Evolutionary conservation across 164 flowering plant species (phyloP).

Genomic region (Sextonia rubra): DNA sequence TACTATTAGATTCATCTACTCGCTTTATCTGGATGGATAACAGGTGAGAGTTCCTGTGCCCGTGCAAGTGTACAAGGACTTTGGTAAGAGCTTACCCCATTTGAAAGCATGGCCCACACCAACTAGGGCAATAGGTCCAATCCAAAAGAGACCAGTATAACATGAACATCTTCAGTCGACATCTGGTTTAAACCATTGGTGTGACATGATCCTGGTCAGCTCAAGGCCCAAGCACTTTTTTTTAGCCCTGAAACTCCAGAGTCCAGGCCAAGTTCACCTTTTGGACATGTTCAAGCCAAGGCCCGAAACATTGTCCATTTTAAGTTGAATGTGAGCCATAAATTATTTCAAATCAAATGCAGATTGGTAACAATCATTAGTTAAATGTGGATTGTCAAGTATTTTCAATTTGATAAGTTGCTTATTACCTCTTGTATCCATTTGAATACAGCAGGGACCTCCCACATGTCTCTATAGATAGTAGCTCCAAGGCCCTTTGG

Average conservation of each 20-base stretch:
- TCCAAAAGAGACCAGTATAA: not conserved
- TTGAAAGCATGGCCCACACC: not conserved
- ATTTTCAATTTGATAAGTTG: not conserved
- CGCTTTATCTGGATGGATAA: not conserved
- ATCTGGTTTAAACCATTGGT: not conserved
- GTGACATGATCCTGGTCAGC: not conserved
- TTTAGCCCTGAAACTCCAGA: not conserved
- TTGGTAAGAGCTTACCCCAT: too few species aligned
- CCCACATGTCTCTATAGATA: slow-evolving; percentile 66
- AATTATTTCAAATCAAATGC: not conserved
- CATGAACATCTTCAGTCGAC: not conserved
- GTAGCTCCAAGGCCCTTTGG: slow-evolving; percentile 86
- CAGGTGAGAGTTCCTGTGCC: not conserved
- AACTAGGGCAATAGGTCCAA: not conserved
- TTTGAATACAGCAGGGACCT: slow-evolving; percentile 68
- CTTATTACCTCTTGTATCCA: slow-evolving; percentile 87
- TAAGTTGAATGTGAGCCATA: not conserved
- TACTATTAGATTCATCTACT: not conserved
- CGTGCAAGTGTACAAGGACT: not conserved
- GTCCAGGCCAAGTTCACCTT: not conserved
- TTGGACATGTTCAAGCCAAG: not conserved
- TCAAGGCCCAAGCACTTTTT: not conserved
- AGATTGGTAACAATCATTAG: not conserved
- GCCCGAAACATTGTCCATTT: not conserved
- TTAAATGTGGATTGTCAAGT: not conserved